Evolutionary conservation across 1,139 yeast genomes (phyloP), one percentile per base, ranked within the genome.

Genomic region (Taphrina betulina): DNA sequence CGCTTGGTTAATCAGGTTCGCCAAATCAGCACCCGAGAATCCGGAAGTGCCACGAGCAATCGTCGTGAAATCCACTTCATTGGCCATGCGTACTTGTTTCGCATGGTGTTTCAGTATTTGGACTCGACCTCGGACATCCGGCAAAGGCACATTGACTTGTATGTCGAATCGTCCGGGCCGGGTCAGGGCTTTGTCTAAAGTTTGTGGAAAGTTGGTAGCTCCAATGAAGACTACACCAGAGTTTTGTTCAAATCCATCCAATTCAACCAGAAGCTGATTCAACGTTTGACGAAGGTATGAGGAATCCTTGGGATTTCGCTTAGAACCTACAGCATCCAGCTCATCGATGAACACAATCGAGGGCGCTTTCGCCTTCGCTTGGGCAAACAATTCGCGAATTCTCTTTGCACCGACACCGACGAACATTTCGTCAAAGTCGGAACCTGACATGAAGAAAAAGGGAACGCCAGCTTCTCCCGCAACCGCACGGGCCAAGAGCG

Each of bases 391-490:
- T 67, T 94, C 98, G 64, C 99, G 81, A 57, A 94, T 94, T 68
- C 98, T 81, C 71, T 90, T 92, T 58, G 99, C 98, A 68, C 99
- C 99, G 36, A 94, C 98, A 69, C 99, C 99, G 34, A 94, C 98
- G 66, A 90, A 94, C 63, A 94, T 79, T 70, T 94, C 98, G 69
- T 94, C 98, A 68, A 94, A 94, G 70, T 94, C 98, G 1, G 96
- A 88, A 51, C 98, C 99, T 3, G 95, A 85, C 97, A 92, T 90
- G 71, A 90, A 92, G 71, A 92, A 92, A 68, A 94, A 94, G 26
- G 97, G 98, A 28, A 92, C 98, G 48, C 96, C 98, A 1, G 99
- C 98, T 71, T 94, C 98, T 60, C 98, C 98, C 8, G 99, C 99
- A 36, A 96, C 95, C 17, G 99, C 98, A 65, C 98, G 80, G 0